Percentiles rank a stretch among this genome's conserved stretches.
These are phyloP conservation scores for Pseudophaeomoniella oleicola DNA, from an alignment of 2,329 filamentous ascomycete genomes.

Conservation along the genomic window DNA sequence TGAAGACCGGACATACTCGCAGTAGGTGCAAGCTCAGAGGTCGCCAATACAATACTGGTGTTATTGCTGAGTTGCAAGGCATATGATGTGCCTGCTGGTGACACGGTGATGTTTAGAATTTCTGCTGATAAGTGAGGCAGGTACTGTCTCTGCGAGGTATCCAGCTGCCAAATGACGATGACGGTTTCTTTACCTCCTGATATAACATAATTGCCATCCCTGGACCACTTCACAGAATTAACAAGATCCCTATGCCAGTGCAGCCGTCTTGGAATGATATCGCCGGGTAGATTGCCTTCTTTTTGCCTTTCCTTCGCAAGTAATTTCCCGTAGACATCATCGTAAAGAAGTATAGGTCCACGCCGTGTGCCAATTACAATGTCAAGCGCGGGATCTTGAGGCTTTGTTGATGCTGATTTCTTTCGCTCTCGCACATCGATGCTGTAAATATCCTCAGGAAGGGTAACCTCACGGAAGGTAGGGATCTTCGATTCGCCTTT, in stretches of 20 bases:
- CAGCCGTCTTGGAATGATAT: constrained; percentile 46
- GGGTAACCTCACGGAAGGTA: constrained; percentile 28
- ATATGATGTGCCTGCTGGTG: constrained; percentile 65
- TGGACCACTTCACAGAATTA: constrained; percentile 76
- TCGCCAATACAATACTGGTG: constrained; percentile 78
- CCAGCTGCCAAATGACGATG: constrained; percentile 83
- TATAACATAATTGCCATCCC: constrained; percentile 85
- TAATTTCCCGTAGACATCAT: constrained; percentile 52
- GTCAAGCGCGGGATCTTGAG: constrained; percentile 39
- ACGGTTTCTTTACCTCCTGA: constrained; percentile 86
- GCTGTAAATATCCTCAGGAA: constrained; percentile 50
- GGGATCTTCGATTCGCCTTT: neutral
- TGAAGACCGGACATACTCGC: constrained; percentile 77
- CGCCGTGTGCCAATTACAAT: constrained; percentile 62
- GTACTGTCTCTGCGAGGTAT: constrained; percentile 68
- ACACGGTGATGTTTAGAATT: constrained; percentile 74
- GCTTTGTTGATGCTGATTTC: constrained; percentile 10
- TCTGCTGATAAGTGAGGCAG: constrained; percentile 80
- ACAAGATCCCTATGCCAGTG: constrained; percentile 89
- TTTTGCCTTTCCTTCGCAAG: constrained; percentile 26
- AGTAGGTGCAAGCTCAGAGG: constrained; percentile 72
- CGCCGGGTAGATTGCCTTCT: constrained; percentile 22
- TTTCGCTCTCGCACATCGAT: constrained; percentile 44
- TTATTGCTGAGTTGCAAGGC: constrained; percentile 81
- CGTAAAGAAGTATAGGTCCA: constrained; percentile 70